A percentile compares a stretch with the other conserved stretches of the same genome.
Conservation (phyloP, 768 basidiomycete species). For the Tephrocybe rancida region DNA sequence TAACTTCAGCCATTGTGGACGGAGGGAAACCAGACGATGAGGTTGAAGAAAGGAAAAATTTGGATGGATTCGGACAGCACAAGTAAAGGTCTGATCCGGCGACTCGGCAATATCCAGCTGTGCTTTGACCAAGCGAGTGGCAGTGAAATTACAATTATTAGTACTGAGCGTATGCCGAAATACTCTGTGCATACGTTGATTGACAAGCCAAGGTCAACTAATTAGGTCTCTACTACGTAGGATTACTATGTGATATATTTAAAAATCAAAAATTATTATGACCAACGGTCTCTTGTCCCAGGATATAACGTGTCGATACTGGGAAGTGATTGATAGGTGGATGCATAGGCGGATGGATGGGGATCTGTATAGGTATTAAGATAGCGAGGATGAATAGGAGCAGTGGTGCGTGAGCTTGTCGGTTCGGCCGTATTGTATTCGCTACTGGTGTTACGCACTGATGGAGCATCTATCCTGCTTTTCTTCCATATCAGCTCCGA, state of each 20-base stretch:
- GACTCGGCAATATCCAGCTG: not conserved
- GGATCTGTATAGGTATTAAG: slow-evolving; percentile 13
- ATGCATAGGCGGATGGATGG: slow-evolving; percentile 5
- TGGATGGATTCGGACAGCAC: not conserved
- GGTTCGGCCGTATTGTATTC: slow-evolving; percentile 11
- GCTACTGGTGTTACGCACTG: slow-evolving; percentile 12
- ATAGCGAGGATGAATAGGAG: slow-evolving; percentile 16
- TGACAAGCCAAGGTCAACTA: not conserved
- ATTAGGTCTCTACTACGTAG: slow-evolving; percentile 6
- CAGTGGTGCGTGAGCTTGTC: slow-evolving; percentile 9
- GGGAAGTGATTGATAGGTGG: slow-evolving; percentile 14
- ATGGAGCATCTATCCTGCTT: slow-evolving; percentile 35
- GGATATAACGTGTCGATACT: slow-evolving; percentile 16
- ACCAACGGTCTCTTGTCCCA: slow-evolving; percentile 19
- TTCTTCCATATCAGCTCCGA: slow-evolving; percentile 81
- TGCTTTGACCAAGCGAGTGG: not conserved
- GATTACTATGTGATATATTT: slow-evolving; percentile 9
- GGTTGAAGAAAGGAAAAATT: not conserved
- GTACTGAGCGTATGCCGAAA: too few relatives aligned
- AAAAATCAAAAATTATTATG: slow-evolving; percentile 14
- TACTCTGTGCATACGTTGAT: too few relatives aligned
- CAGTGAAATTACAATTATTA: too few relatives aligned
- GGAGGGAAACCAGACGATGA: slow-evolving; percentile 21
- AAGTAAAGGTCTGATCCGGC: not conserved
- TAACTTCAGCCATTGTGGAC: slow-evolving; percentile 78